phyloP scores from a whole-genome alignment of 2,329 filamentous ascomycete genomes.

The Colletotrichum destructivum region DNA sequence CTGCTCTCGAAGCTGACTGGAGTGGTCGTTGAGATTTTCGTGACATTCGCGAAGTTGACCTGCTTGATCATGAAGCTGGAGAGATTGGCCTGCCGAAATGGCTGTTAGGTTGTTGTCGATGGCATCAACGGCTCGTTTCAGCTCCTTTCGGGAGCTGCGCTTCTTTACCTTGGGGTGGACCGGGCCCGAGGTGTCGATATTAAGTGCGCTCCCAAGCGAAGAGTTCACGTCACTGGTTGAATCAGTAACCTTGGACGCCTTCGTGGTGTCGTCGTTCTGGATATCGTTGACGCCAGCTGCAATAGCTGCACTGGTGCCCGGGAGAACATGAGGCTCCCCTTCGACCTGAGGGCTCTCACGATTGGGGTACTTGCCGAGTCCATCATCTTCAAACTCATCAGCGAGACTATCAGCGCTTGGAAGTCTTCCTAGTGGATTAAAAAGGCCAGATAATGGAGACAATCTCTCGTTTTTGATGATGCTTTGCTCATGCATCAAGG shows the following conservation, averaged over 20 bases:
- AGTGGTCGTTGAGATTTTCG: neutral
- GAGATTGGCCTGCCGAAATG: neutral
- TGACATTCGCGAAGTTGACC: neutral
- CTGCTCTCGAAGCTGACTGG: neutral
- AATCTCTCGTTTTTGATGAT: neutral
- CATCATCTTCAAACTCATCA: neutral
- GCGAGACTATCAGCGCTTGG: neutral
- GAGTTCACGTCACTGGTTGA: too few relatives aligned
- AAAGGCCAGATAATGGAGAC: neutral
- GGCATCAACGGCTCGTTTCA: neutral
- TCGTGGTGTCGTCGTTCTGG: neutral
- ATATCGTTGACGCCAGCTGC: neutral
- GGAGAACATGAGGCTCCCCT: neutral
- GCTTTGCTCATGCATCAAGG: neutral
- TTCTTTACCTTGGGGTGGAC: neutral
- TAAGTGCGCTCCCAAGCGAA: neutral
- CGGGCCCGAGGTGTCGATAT: neutral
- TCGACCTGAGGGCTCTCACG: neutral
- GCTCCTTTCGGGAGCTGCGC: neutral
- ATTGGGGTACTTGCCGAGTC: too few relatives aligned
- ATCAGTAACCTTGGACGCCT: neutral
- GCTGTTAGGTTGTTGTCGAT: neutral
- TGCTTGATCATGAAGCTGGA: conserved; percentile 1
- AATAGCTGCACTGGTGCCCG: neutral
- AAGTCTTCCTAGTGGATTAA: too few relatives aligned